Base-by-base conservation (phyloP, 169 alveolate species). In the Cryptosporidium sp. region DNA sequence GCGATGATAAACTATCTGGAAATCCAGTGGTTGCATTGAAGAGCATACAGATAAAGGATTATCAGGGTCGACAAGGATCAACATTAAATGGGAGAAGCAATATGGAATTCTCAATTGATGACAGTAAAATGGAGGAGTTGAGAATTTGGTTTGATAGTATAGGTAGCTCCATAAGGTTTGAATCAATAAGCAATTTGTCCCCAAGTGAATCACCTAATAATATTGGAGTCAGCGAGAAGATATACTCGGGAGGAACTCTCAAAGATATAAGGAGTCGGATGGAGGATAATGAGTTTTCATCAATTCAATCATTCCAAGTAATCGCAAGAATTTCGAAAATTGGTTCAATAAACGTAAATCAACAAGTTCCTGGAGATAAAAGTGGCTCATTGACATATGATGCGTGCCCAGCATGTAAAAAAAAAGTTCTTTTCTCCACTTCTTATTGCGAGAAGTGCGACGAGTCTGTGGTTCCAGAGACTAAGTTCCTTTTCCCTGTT, bases 371-470 rank as follows among this genome's bases (percentile, higher is more conserved):
- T 9, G 55, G 55, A 59, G 89, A 80, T 37, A 80, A 62, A 33
- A n/a, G 48, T 16, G 33, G 41, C 16, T 35, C 80, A 14, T 50
- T 80, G 39, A 80, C 89, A 43, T 80, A 80, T 12, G 89, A 80
- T 80, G 89, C 89, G 12, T 80, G 89, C 39, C 89, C 89, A 65
- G 62, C 8, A 26, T 80, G 89, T 21, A 80, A 80, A 65, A 80
- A 80, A 23, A 80, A 80, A 48, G 89, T 80, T n/a, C 50, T 80
- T 23, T 33, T 37, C 29, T 37, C 73, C 1, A 80, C 45, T 37
- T 61, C 74, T 26, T 80, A 62, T 33, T 80, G 89, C 16, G 89
- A 80, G 45, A 80, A 80, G n/a, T 80, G 89, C 48, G 74, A 80
- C n/a, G 89, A 80, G 26, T 21, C 80, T 39, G 89, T 80, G 1